Conservation (phyloP, 805 yeast species). For the Starmerella stigmatis region DNA sequence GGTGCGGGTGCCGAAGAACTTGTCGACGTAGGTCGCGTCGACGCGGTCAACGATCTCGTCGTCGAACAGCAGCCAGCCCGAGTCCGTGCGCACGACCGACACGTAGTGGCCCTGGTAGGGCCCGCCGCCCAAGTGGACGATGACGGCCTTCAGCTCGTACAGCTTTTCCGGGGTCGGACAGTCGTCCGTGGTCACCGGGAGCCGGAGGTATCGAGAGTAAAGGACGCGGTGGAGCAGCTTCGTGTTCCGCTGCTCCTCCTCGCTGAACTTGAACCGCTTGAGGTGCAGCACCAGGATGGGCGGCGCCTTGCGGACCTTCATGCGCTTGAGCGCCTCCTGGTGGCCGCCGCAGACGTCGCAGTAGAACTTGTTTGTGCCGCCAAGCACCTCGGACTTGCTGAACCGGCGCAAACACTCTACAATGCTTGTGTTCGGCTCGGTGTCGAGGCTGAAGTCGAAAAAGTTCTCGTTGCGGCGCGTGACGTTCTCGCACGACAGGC, state of each 20-base stretch:
- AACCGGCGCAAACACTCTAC: slow-evolving; percentile 73
- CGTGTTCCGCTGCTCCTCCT: slow-evolving; percentile 65
- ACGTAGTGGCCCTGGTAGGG: slow-evolving; percentile 97
- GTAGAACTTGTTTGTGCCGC: slow-evolving; percentile 80
- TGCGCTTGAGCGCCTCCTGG: slow-evolving; percentile 88
- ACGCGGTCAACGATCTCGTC: slow-evolving; percentile 91
- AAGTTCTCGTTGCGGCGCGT: slow-evolving; percentile 78
- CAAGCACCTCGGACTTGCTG: slow-evolving; percentile 73
- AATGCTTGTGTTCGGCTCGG: slow-evolving; percentile 62
- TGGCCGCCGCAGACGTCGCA: slow-evolving; percentile 84
- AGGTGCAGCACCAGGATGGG: slow-evolving; percentile 70
- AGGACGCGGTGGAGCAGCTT: slow-evolving; percentile 77
- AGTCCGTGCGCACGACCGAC: slow-evolving; percentile 64
- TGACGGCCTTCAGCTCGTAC: slow-evolving; percentile 75
- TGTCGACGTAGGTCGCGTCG: slow-evolving; percentile 67
- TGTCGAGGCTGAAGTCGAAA: slow-evolving; percentile 75
- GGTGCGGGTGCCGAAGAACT: slow-evolving; percentile 79
- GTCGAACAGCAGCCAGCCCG: slow-evolving; percentile 88
- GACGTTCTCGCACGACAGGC: slow-evolving; percentile 76
- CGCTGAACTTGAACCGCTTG: slow-evolving; percentile 86
- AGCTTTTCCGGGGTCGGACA: slow-evolving; percentile 43
- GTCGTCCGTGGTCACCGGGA: slow-evolving; percentile 54
- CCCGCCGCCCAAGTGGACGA: slow-evolving; percentile 94
- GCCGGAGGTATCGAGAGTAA: slow-evolving; percentile 63
- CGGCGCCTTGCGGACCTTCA: slow-evolving; percentile 69